Evolutionary conservation across 139 green algal genomes (phyloP), one percentile per base, ranked within the genome.

Genomic region (Asterochloris erici): DNA sequence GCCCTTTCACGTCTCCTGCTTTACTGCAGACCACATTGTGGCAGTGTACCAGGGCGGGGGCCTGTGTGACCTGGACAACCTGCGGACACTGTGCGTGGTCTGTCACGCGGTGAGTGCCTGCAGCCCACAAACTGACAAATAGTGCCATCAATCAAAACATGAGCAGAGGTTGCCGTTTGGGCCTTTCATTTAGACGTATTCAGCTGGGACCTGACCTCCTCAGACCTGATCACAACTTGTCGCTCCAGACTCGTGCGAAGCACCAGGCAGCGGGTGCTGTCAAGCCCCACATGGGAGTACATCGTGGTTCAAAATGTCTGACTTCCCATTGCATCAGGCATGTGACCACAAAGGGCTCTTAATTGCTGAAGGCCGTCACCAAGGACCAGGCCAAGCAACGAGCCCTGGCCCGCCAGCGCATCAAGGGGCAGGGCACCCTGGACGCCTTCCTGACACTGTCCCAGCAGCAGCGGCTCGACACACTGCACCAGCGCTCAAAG

Each of bases 61-160:
- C 0, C 79, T 92, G 81, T 98, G 94, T 84, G 91, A 91, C 74
- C 75, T 98, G 27, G 93, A 97, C 62, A 98, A 98, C 90, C 86
- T 98, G 79, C 85, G 91, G 38, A 98, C 95, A 11, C 90, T 98
- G 83, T 98, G 95, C 82, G 88, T 93, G 47, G 76, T 85, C 2
- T 98, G 95, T 87, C 95, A 98, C 73, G 77, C 78, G 83, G 83
- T 82, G 27, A 82, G 60, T 71, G 66, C 66, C 21, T 26, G 17
- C 66, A 54, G 38, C 38, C 38, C 38, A 54, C 38, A 10, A 10
- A 2, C 38, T 10, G 38, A 54, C 38, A 54, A 6, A 54, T 54
- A 2, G 38, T 54, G 4, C 38, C 38, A 54, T 54, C 38, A 54
- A 54, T 2, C 38, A 54, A 10, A n/a, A n/a, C n/a, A n/a, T 6